phyloP scores from a whole-genome alignment of 2,329 filamentous ascomycete species.

The Aureobasidium lini region DNA sequence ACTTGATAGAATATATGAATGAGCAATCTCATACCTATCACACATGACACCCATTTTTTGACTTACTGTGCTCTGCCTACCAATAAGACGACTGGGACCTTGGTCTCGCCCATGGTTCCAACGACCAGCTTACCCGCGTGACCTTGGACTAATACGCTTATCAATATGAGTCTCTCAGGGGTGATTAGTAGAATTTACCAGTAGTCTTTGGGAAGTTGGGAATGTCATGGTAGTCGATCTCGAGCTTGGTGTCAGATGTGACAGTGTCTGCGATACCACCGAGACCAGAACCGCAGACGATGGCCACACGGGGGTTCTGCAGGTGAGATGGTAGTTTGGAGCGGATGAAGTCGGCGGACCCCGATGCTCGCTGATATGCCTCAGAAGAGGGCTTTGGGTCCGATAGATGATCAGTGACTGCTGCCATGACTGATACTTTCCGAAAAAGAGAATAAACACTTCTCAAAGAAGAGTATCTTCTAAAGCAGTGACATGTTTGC shows the following conservation, averaged over 20 bases:
- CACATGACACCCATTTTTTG: neutral
- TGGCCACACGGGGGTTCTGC: slow-evolving; percentile 48
- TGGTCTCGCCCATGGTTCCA: slow-evolving; percentile 47
- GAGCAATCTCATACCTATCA: slow-evolving; percentile 10
- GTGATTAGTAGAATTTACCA: slow-evolving; percentile 36
- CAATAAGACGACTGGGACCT: slow-evolving; percentile 53
- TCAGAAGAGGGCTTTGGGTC: neutral
- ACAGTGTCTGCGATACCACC: slow-evolving; percentile 54
- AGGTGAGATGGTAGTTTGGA: slow-evolving; percentile 41
- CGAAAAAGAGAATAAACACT: neutral
- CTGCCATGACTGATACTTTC: slow-evolving; percentile 9
- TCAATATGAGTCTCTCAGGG: neutral
- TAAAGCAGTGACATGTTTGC: neutral
- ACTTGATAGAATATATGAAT: slow-evolving; percentile 31
- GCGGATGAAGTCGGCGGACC: slow-evolving; percentile 45
- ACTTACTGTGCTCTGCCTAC: slow-evolving; percentile 59
- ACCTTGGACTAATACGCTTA: slow-evolving; percentile 32
- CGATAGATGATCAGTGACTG: slow-evolving; percentile 8
- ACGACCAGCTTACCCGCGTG: slow-evolving; percentile 61
- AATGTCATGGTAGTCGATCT: slow-evolving; percentile 52
- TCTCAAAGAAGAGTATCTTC: neutral
- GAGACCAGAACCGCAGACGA: slow-evolving; percentile 58
- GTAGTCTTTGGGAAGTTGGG: slow-evolving; percentile 55
- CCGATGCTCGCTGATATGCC: slow-evolving; percentile 38
- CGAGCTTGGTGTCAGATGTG: slow-evolving; percentile 41